Evolutionary conservation across 331 rosid species (phyloP), one percentile per base, ranked within the genome.

Genomic region (Malus hybrid): DNA sequence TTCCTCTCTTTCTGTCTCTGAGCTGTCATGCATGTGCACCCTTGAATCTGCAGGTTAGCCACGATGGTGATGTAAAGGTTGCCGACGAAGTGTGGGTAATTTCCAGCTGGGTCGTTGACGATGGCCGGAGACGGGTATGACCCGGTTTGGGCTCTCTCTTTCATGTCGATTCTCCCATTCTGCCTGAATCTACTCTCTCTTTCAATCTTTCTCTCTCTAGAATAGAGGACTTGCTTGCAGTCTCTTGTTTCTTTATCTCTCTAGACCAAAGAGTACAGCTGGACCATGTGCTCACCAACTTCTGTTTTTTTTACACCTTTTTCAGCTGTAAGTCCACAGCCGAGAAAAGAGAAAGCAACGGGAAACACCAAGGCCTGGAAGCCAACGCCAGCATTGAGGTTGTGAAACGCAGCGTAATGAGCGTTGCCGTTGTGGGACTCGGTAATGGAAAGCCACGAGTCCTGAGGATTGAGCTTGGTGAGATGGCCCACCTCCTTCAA

Each of bases 381-480:
- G 1, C 98, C 98, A 76, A 93, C 89, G 3, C 98, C 98, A 11
- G 98, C 98, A 73, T 93, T 91, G 83, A 93, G 98, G 82, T 93
- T 93, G 65, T 93, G 98, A 75, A 93, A 93, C 13, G 98, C 97
- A 74, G 98, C 92, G 67, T 93, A 93, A 75, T 93, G 96, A 79
- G 98, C 95, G 75, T 93, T 93, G 55, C 98, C 98, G 74, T 91
- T 93, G 64, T 97, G 90, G 16, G 98, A 93, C 78, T 93, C 98
- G 0, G 98, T 93, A 58, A 93, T 93, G 20, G 98, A 97, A 83
- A 93, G 98, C 98, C 98, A 93, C 2, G 98, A 96, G 68, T 93
- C 98, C 68, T 93, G 98, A 56, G 98, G 98, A 62, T 93, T 93
- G n/a, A 93, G 98, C 78, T 91, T 93, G 2, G 98, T 93, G 52